Evolutionary conservation across 164 flowering plant species (phyloP).

Genomic region (Liquidambar formosana): DNA sequence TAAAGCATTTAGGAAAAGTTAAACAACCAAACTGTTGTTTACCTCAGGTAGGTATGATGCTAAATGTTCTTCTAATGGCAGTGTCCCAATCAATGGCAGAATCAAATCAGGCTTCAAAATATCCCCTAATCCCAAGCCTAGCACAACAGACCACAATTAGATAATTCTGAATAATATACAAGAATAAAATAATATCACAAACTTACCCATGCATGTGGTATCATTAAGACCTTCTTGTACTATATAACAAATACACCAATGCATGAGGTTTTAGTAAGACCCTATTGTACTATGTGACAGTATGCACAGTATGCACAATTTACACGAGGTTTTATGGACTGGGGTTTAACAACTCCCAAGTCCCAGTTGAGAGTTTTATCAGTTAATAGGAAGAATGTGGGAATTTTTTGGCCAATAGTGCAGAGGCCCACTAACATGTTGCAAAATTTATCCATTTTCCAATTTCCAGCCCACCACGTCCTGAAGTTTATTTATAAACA

Average conservation of each 20-base stretch:
- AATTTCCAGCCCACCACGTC: too few relatives aligned
- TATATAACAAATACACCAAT: background rate
- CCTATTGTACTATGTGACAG: background rate
- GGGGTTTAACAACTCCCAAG: too few relatives aligned
- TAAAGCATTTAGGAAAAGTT: background rate
- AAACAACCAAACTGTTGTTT: constrained; percentile 8
- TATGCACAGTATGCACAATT: too few relatives aligned
- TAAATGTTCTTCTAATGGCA: constrained; percentile 64
- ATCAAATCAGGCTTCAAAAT: constrained; percentile 87
- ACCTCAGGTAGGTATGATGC: constrained; percentile 93
- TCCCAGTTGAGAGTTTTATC: too few relatives aligned
- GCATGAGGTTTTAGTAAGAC: background rate
- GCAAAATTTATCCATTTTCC: background rate
- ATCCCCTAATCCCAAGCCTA: constrained; percentile 85
- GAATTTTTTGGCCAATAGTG: too few relatives aligned
- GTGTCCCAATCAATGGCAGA: constrained; percentile 66
- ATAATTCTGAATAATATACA: background rate
- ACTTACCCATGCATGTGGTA: background rate
- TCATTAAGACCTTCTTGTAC: background rate
- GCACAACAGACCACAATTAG: background rate
- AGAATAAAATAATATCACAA: background rate
- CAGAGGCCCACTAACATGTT: background rate
- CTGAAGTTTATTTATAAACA: too few relatives aligned
- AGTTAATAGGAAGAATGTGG: too few relatives aligned
- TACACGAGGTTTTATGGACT: too few relatives aligned